Conservation (phyloP, 345 rosid species). For the Acer campestre region DNA sequence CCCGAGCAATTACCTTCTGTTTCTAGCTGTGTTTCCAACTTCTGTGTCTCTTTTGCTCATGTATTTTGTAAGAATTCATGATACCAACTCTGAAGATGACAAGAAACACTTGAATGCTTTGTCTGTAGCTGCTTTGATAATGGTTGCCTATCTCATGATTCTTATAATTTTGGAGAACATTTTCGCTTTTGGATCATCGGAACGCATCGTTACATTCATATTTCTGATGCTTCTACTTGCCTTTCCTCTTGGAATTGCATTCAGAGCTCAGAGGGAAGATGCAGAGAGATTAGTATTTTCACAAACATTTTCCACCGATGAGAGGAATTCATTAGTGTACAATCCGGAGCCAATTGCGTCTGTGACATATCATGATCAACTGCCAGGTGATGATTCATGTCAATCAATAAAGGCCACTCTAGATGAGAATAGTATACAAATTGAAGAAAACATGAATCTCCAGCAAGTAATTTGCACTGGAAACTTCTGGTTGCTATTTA, state of each 20-base stretch:
- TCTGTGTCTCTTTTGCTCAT: constrained; percentile 56
- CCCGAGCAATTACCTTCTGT: constrained; percentile 61
- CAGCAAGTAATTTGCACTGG: constrained; percentile 46
- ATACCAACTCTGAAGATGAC: constrained; percentile 45
- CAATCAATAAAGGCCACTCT: background rate
- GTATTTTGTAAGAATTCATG: constrained; percentile 63
- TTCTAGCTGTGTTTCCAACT: constrained; percentile 70
- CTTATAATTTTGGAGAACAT: constrained; percentile 57
- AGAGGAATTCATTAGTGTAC: too few species aligned
- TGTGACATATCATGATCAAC: too few species aligned
- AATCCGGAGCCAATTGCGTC: too few species aligned
- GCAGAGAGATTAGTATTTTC: too few species aligned
- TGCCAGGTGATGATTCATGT: too few species aligned
- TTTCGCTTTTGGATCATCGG: constrained; percentile 45
- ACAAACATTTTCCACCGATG: too few species aligned
- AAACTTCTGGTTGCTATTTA: constrained; percentile 73
- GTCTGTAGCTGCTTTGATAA: constrained; percentile 55
- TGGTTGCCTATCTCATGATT: constrained; percentile 73
- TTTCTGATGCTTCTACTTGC: constrained; percentile 54
- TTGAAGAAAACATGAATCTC: constrained; percentile 40
- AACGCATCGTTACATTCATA: constrained; percentile 41
- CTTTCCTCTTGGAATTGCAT: constrained; percentile 60
- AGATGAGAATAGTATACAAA: too few species aligned
- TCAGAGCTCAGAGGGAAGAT: constrained; percentile 48
- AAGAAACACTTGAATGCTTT: constrained; percentile 74